These are phyloP conservation scores for Phyllosticta paracitricarpa DNA, from an alignment of 2,329 filamentous ascomycete genomes.

Conservation along the genomic window DNA sequence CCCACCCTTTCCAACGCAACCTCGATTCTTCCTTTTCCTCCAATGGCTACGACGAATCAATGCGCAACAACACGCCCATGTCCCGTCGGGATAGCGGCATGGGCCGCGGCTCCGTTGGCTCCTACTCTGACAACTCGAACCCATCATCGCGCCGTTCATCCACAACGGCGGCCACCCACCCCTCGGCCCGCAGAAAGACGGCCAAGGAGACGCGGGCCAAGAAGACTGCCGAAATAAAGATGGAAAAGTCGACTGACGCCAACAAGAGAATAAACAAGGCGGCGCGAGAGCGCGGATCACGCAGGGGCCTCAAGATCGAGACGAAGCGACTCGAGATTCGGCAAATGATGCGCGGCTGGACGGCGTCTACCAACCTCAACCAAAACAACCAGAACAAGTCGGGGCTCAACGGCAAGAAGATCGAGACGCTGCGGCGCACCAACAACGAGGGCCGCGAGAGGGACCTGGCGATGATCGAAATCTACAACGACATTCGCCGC, in stretches of 20 bases:
- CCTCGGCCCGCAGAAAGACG: neutral
- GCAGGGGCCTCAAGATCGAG: neutral
- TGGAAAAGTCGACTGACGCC: neutral
- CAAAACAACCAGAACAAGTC: conserved; percentile 8
- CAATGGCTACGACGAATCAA: neutral
- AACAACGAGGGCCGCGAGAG: conserved; percentile 1
- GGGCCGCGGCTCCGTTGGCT: conserved; percentile 1
- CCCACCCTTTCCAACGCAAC: conserved; percentile 7
- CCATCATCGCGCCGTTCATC: conserved; percentile 5
- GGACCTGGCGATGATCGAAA: neutral
- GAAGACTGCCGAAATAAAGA: neutral
- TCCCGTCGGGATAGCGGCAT: conserved; percentile 7
- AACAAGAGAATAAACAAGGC: conserved; percentile 5
- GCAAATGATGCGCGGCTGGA: neutral
- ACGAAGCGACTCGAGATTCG: conserved; percentile 8
- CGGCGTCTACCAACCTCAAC: neutral
- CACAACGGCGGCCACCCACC: neutral
- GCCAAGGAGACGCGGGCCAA: neutral
- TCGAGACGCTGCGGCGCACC: conserved; percentile 7
- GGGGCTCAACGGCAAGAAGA: conserved; percentile 7
- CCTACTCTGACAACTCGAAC: conserved; percentile 2
- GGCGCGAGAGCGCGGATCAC: conserved; percentile 2
- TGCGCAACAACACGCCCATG: neutral
- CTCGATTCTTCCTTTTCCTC: neutral
- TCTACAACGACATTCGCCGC: neutral